A percentile compares a stretch with the other conserved stretches of the same genome.
These are phyloP conservation scores for Cutaneotrichosporon sp. DNA, from an alignment of 1,284 basidiomycete species.

Conservation along the genomic window DNA sequence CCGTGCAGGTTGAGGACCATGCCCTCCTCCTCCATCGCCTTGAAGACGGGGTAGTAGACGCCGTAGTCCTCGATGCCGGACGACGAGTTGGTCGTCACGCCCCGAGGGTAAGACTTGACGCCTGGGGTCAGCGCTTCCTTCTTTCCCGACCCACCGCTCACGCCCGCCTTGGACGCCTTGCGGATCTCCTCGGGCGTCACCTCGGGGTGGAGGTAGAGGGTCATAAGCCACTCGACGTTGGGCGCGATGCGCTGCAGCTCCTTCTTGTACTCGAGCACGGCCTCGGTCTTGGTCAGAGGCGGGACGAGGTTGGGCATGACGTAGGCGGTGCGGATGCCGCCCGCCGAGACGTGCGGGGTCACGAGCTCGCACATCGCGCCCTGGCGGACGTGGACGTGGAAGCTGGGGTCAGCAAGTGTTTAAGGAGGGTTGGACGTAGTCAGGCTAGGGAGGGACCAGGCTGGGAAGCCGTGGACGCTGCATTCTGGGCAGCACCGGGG, in stretches of 20 bases:
- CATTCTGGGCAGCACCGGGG: too few relatives aligned
- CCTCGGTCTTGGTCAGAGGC: conserved; percentile 81
- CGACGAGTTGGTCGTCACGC: conserved; percentile 97
- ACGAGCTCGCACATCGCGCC: conserved; percentile 80
- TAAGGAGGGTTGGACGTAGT: too few relatives aligned
- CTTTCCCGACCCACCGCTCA: conserved; percentile 62
- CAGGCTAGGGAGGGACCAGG: too few relatives aligned
- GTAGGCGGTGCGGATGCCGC: conserved; percentile 90
- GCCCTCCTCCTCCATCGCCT: conserved; percentile 88
- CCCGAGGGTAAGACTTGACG: conserved; percentile 95
- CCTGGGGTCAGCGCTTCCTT: conserved; percentile 57
- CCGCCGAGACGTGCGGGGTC: conserved; percentile 83
- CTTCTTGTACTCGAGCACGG: conserved; percentile 78
- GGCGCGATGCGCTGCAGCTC: conserved; percentile 76
- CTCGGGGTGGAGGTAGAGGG: conserved; percentile 87
- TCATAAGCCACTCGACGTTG: conserved; percentile 86
- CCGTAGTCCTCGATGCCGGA: conserved; percentile 97
- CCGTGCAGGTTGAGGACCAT: conserved; percentile 98
- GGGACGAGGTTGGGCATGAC: conserved; percentile 99
- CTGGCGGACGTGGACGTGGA: conserved; percentile 96
- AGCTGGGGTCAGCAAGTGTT: conserved; percentile 55
- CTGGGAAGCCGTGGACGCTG: too few relatives aligned
- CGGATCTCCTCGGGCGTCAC: conserved; percentile 88
- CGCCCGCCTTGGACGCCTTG: conserved; percentile 82
- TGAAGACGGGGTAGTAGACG: conserved; percentile 90